Percentiles rank a stretch among this genome's conserved stretches.
These are phyloP conservation scores for Fusarium pseudoanthophilum DNA, from an alignment of 2,329 filamentous ascomycete genomes.

Conservation along the genomic window DNA sequence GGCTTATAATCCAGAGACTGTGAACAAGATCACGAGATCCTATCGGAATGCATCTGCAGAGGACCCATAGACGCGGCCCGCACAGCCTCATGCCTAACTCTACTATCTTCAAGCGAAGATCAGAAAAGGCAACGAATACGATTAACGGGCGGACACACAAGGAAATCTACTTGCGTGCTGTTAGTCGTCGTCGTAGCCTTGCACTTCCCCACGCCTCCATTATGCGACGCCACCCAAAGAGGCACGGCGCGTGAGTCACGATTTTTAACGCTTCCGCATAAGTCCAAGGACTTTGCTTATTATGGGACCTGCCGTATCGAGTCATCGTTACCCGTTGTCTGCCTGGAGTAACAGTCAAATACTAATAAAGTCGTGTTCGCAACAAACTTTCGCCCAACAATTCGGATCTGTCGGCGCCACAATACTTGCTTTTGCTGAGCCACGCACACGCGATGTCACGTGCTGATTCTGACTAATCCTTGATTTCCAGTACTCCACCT, in stretches of 20 bases:
- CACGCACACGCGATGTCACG: conserved; percentile 44
- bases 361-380: conserved; percentile 42
- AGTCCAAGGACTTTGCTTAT: conserved; percentile 30
- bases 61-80: conserved; percentile 7
- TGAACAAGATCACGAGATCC: conserved; percentile 41
- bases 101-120: conserved; percentile 34
- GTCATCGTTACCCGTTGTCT: conserved; percentile 35
- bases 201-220: conserved; percentile 32
- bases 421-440: conserved; percentile 29
- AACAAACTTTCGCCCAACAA: conserved; percentile 11
- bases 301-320: conserved; percentile 33
- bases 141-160: neutral
- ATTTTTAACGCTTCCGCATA: conserved; percentile 21
- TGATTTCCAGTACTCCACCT: conserved; percentile 37
- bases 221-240: conserved; percentile 38
- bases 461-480: conserved; percentile 47
- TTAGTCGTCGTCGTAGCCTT: conserved; percentile 44
- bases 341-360: conserved; percentile 39
- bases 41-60: conserved; percentile 9
- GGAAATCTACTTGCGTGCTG: conserved; percentile 16
- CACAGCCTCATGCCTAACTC: conserved; percentile 31
- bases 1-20: conserved; percentile 20
- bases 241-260: conserved; percentile 41
- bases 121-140: conserved; percentile 7
- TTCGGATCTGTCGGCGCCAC: conserved; percentile 42